Evolutionary conservation across 2,329 filamentous ascomycete genomes (phyloP), one percentile per base, ranked within the genome.

Genomic region (Pseudogymnoascus sp.): DNA sequence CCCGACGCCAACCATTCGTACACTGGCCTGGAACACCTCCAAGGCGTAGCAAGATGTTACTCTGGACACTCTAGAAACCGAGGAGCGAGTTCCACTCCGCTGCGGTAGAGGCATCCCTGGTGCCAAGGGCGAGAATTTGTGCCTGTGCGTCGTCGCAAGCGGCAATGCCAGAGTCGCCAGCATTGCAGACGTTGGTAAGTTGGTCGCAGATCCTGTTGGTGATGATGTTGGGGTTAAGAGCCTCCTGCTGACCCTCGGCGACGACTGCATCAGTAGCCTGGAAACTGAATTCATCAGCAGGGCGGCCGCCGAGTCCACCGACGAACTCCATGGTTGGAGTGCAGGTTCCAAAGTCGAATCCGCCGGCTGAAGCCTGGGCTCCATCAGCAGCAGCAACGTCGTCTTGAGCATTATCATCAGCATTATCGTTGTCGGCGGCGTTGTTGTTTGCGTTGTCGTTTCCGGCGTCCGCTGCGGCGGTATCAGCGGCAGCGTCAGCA

Each of bases 151-250:
- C 74, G 60, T 73, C 68, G 74, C 83, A 87, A 4, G 79, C 78
- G 11, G 78, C 72, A 67, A 82, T 78, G 62, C 85, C 87, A 3
- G 83, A 85, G 26, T 77, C 78, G 71, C 85, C 86, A 62, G 86
- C 86, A 40, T 78, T 76, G 75, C 87, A 89, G 38, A 86, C 84
- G 75, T 88, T 89, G 71, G 75, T 80, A 64, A 89, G 80, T 77
- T 88, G 85, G 74, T 89, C 86, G 75, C 84, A 86, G 73, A 89
- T 85, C 65, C 85, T 82, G 80, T 88, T 88, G 72, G 85, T 88
- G 78, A 89, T 89, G 78, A 89, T 89, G 77, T 84, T 83, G 63
- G 86, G 86, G 82, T 89, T 89, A 53, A 89, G 78, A 7, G 86
- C 86, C 72, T 89, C 87, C 69, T 85, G 75, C 75, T 89, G 86